These are phyloP conservation scores for Microsporum canis DNA, from an alignment of 2,329 filamentous ascomycete genomes.

Conservation along the genomic window DNA sequence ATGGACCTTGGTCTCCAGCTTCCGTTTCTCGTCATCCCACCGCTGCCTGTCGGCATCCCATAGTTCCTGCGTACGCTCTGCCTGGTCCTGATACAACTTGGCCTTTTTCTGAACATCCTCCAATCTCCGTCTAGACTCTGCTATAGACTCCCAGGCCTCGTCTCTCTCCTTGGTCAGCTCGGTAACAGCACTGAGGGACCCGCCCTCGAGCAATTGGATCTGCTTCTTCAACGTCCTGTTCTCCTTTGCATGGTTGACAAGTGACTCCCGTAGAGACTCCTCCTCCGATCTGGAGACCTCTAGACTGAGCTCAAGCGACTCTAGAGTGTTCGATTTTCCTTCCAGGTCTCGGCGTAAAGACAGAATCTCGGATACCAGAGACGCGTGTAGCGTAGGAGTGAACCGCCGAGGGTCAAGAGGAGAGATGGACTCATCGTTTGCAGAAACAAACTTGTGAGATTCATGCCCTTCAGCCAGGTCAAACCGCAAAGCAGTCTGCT, in stretches of 20 bases:
- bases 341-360: conserved; percentile 79
- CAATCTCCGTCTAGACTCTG: conserved; percentile 64
- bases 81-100: conserved; percentile 70
- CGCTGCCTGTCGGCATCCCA: conserved; percentile 75
- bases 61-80: conserved; percentile 61
- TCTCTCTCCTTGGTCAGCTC: conserved; percentile 80
- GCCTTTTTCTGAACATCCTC: conserved; percentile 68
- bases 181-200: conserved; percentile 71
- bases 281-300: conserved; percentile 62
- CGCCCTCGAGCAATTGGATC: conserved; percentile 74
- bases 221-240: conserved; percentile 72
- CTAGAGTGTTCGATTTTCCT: conserved; percentile 75
- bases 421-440: conserved; percentile 54
- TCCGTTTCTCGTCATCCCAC: conserved; percentile 76
- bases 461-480: conserved; percentile 30
- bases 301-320: conserved; percentile 65
- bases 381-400: conserved; percentile 89
- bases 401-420: conserved; percentile 83
- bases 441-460: conserved; percentile 24
- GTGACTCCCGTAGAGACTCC: conserved; percentile 53
- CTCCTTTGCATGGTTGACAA: conserved; percentile 60
- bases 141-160: conserved; percentile 59
- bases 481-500: conserved; percentile 46
- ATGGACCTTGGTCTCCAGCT: conserved; percentile 72
- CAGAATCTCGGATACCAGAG: conserved; percentile 86